A percentile compares a stretch with the other conserved stretches of the same genome.
These are phyloP conservation scores for Pestalotiopsis fici DNA, from an alignment of 2,329 filamentous ascomycete species.

Conservation along the genomic window DNA sequence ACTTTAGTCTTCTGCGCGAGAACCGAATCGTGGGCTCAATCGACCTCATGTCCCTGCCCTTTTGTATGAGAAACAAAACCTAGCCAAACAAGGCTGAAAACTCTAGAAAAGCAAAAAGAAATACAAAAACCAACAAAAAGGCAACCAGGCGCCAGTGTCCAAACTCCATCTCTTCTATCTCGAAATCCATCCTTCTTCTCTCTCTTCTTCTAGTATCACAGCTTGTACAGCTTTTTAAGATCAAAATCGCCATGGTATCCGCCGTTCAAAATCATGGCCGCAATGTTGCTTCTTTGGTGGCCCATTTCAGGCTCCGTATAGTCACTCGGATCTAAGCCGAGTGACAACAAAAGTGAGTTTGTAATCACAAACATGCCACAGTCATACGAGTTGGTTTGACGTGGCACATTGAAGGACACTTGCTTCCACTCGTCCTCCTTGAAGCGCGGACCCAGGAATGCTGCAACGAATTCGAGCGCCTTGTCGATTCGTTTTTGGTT, in stretches of 20 bases:
- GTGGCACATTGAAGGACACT: constrained; percentile 48
- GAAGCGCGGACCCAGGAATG: constrained; percentile 57
- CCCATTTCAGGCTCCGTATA: constrained; percentile 58
- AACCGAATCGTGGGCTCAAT: too few relatives aligned
- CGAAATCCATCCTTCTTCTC: neutral
- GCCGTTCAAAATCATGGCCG: constrained; percentile 66
- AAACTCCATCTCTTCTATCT: neutral
- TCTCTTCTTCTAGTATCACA: neutral
- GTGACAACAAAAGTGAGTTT: constrained; percentile 65
- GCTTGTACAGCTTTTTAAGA: constrained; percentile 36
- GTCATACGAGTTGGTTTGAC: constrained; percentile 69
- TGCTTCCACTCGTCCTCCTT: constrained; percentile 60
- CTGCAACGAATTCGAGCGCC: constrained; percentile 56
- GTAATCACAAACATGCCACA: constrained; percentile 78
- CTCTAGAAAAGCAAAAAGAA: neutral
- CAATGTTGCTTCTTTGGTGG: constrained; percentile 62
- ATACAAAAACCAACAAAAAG: neutral
- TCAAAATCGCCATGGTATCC: constrained; percentile 65
- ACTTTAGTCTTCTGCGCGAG: too few relatives aligned
- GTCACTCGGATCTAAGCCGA: constrained; percentile 51
- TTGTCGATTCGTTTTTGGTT: constrained; percentile 42
- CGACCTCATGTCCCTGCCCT: too few relatives aligned
- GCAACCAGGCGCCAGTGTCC: too few relatives aligned
- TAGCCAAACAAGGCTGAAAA: too few relatives aligned
- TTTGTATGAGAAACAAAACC: too few relatives aligned